Evolutionary conservation across 1,284 basidiomycete genomes (phyloP), one percentile per base, ranked within the genome.

Genomic region (Ustanciosporium gigantosporum): DNA sequence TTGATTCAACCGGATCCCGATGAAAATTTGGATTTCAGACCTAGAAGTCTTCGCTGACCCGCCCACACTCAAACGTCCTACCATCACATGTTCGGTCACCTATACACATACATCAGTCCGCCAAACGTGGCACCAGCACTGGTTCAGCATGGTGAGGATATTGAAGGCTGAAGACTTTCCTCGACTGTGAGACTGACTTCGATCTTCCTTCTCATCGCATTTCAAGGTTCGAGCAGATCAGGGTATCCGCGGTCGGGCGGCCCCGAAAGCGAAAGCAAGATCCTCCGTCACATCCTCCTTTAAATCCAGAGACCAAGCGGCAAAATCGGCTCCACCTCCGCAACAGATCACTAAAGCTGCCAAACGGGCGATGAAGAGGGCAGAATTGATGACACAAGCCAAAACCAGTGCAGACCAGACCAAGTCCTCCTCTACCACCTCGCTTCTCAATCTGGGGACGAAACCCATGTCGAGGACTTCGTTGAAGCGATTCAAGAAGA

Each of bases 401-500:
- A 51, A 57, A 21, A 36, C 41, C 11, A 16, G 40, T 6, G 13
- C 43, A 2, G 41, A 46, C 16, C 19, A 23, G 21, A 34, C 15
- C 9, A n/a, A n/a, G n/a, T n/a, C n/a, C n/a, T n/a, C n/a, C n/a
- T n/a, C n/a, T n/a, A 9, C 32, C 9, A 19, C 24, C 3, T 58
- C 52, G 8, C 16, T 58, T 5, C 47, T 64, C 41, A 47, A 56
- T 15, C 46, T 59, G 14, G 41, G 60, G 25, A 39, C 53, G 2
- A 24, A 31, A 8, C 42, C 34, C 0, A 29, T 73, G 2, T 71
- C 68, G 2, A 74, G 73, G 31, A 70, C 70, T 9, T 53, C 65
- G 11, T 34, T 69, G 15, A 57, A 70, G 15, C 46, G 73, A 13
- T 51, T 55, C 20, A 76, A 76, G 55, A 47, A 67, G 29, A 66